These are phyloP conservation scores for Trichoderma orchidacearum DNA, from an alignment of 495 filamentous ascomycete genomes.

Conservation along the genomic window DNA sequence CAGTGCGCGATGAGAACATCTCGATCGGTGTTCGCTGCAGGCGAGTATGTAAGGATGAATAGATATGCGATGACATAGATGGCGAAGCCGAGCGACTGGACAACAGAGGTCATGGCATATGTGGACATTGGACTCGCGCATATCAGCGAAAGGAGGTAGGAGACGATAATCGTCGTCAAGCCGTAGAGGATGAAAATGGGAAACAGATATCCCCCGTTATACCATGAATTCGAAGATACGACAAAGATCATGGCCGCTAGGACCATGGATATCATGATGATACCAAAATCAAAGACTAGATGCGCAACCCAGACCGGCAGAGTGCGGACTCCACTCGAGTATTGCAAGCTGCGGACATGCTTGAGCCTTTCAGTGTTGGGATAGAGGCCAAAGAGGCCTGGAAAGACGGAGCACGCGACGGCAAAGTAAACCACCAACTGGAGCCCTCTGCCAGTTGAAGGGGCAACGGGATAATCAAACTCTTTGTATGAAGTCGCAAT, in stretches of 20 bases:
- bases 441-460: conserved; percentile 43
- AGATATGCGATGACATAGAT: conserved; percentile 57
- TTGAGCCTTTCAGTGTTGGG: conserved; percentile 55
- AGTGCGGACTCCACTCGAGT: conserved; percentile 57
- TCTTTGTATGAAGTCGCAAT: conserved; percentile 46
- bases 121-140: conserved; percentile 55
- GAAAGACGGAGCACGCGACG: conserved; percentile 52
- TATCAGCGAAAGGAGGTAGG: conserved; percentile 58
- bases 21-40: conserved; percentile 37
- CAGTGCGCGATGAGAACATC: conserved; percentile 46
- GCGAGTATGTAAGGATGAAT: conserved; percentile 45
- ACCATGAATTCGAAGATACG: conserved; percentile 44
- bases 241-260: conserved; percentile 47
- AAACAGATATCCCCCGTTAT: conserved; percentile 53
- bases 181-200: conserved; percentile 60
- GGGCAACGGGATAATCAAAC: conserved; percentile 51
- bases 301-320: conserved; percentile 61
- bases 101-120: conserved; percentile 56
- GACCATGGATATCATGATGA: conserved; percentile 43
- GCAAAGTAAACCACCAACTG: conserved; percentile 60
- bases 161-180: conserved; percentile 46
- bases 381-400: conserved; percentile 66
- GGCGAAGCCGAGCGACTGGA: conserved; percentile 51
- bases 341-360: conserved; percentile 62
- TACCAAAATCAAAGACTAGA: conserved; percentile 52